Evolutionary conservation across 78 protist genomes (phyloP).

Genomic region (Tieghemostelium lacteum): DNA sequence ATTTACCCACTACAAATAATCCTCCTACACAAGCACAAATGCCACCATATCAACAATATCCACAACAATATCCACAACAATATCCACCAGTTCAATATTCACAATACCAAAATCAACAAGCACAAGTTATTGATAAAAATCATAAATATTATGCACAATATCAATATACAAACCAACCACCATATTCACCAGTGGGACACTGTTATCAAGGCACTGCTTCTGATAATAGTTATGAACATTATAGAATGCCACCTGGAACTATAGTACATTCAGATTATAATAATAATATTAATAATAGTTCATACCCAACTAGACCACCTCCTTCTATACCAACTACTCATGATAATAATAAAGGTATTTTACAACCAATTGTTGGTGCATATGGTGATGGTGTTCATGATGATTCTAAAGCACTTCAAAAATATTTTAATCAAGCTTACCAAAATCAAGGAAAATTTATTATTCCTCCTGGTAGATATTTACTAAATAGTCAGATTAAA

Average conservation of each 20-base stretch:
- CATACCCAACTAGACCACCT: background rate
- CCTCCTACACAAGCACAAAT: no score
- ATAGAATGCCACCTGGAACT: no score
- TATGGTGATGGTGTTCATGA: slow-evolving; percentile 75
- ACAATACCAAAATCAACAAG: background rate
- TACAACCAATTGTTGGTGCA: slow-evolving; percentile 52
- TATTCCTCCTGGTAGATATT: slow-evolving; percentile 72
- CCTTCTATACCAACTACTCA: slow-evolving; percentile 3
- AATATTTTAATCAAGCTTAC: slow-evolving; percentile 14
- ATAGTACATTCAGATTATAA: no score
- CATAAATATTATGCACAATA: slow-evolving; percentile 5
- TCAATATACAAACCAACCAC: background rate
- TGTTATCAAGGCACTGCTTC: no score
- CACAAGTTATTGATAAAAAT: background rate
- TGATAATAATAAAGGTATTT: background rate
- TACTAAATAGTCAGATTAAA: slow-evolving; percentile 5
- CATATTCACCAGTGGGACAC: slow-evolving; percentile 10
- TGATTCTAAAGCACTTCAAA: slow-evolving; percentile 35
- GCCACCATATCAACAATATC: background rate
- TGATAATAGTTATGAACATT: no score
- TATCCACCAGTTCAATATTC: background rate
- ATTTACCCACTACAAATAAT: no score
- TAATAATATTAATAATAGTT: no score
- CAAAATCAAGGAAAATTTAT: background rate
- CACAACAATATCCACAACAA: slow-evolving; percentile 43